Conservation (phyloP, 495 filamentous ascomycete species). For the Daldinia loculata region DNA sequence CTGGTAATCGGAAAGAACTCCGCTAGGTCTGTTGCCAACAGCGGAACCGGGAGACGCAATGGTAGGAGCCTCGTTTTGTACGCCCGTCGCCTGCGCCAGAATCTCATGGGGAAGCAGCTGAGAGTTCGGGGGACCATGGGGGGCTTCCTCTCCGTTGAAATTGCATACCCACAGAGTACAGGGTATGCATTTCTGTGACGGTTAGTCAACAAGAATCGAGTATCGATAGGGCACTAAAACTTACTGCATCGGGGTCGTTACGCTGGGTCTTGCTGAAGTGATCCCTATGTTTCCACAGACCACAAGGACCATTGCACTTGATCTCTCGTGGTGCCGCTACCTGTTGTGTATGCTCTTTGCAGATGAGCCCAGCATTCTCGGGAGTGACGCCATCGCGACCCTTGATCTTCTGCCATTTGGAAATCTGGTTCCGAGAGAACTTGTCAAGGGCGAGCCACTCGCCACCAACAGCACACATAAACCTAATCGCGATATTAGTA, state of each 20-base stretch:
- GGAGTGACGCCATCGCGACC: constrained; percentile 37
- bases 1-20: not conserved
- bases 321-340: constrained; percentile 26
- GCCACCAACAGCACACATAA: constrained; percentile 60
- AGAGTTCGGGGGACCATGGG: constrained; percentile 20
- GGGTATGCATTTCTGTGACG: constrained; percentile 61
- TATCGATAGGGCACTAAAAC: constrained; percentile 30
- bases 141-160: constrained; percentile 27
- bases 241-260: constrained; percentile 58
- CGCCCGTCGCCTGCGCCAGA: not conserved
- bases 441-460: constrained; percentile 48
- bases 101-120: not conserved
- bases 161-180: constrained; percentile 58
- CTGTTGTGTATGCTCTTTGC: constrained; percentile 32
- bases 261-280: constrained; percentile 68
- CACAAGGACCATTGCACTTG: constrained; percentile 59
- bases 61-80: not conserved
- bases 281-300: constrained; percentile 53
- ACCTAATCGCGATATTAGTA: constrained; percentile 43
- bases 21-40: not conserved
- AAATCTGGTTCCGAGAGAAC: constrained; percentile 60
- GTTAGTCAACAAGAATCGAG: constrained; percentile 16
- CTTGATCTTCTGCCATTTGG: constrained; percentile 47
- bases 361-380: constrained; percentile 39
- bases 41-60: not conserved